Base-by-base conservation (phyloP, 139 green algal species). In the Spirogloea muscicola region DNA sequence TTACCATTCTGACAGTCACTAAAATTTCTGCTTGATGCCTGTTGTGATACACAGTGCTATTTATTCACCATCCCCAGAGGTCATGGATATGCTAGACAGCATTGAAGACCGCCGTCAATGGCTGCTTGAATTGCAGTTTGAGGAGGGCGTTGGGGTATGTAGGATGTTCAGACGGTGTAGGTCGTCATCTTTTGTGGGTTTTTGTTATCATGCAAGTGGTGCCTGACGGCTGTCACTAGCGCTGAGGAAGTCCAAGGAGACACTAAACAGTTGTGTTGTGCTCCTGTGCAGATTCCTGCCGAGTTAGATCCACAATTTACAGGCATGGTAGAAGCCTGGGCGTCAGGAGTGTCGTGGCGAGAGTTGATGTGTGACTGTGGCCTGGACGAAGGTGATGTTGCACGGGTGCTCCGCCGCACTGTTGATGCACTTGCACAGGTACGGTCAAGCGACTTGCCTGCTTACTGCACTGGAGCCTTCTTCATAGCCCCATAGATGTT, bases 281-380 rank as follows among this genome's bases (percentile, higher is more conserved):
- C 10, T 55, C 10, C 13, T 4, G 74, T 84, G 48, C 29, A 83
- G 40, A 62, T 72, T 13, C 74, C 77, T 33, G 27, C 34, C 59
- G 63, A 72, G 16, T 4, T 84, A 40, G 79, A 84, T 43, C 16
- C 33, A 16, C 48, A 79, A 18, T 75, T 84, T 16, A 44, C 46
- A 7, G 79, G 74, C 34, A 31, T 84, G 36, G 73, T 72, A 25
- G 79, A 83, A 64, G 74, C 76, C 3, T 84, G 79, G 79, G 67
- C 79, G 0, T 40, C 33, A 2, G 79, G 79, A 21, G 67, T 74
- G 43, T 69, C 63, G 33, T 83, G 79, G 79, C 7, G 36, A 4
- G 40, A 82, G 64, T 25, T 73, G n/a, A 76, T 83, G 41, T 1
- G 34, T 9, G 79, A 80, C 58, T 60, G 49, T 38, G 29, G 25